Evolutionary conservation across 2,329 filamentous ascomycete species (phyloP).

Genomic region (Fusarium equiseti): DNA sequence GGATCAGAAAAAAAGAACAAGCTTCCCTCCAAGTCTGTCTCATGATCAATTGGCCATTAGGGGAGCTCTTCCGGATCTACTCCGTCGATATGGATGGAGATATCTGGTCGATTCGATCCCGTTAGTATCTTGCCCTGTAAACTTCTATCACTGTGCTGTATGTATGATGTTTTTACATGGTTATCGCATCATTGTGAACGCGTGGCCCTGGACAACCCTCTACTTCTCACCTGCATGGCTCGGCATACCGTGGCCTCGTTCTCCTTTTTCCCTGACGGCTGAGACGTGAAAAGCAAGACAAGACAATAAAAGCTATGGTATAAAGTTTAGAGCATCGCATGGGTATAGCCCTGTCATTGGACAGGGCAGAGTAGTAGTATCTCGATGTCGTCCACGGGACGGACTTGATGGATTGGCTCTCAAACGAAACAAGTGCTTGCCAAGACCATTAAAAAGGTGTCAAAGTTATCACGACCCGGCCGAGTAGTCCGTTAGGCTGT

Average conservation of each 20-base stretch:
- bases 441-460: constrained; percentile 17
- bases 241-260: neutral
- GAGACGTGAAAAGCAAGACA: constrained; percentile 14
- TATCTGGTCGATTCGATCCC: constrained; percentile 6
- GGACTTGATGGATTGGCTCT: constrained; percentile 13
- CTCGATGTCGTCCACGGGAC: constrained; percentile 29
- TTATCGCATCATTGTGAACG: neutral
- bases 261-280: neutral
- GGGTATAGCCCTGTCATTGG: neutral
- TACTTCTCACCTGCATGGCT: neutral
- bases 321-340: constrained; percentile 1
- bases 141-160: neutral
- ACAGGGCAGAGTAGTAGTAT: neutral
- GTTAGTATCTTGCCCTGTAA: neutral
- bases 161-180: neutral
- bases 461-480: constrained; percentile 4
- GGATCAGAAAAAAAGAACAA: neutral
- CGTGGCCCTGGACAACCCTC: neutral
- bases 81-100: constrained; percentile 11
- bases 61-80: neutral
- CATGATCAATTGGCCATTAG: neutral
- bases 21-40: constrained; percentile 4
- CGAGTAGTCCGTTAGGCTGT: constrained; percentile 4
- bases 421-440: constrained; percentile 9
- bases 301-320: constrained; percentile 9